phyloP scores from a whole-genome alignment of 305 asterid species.

The Rubia peregrina region DNA sequence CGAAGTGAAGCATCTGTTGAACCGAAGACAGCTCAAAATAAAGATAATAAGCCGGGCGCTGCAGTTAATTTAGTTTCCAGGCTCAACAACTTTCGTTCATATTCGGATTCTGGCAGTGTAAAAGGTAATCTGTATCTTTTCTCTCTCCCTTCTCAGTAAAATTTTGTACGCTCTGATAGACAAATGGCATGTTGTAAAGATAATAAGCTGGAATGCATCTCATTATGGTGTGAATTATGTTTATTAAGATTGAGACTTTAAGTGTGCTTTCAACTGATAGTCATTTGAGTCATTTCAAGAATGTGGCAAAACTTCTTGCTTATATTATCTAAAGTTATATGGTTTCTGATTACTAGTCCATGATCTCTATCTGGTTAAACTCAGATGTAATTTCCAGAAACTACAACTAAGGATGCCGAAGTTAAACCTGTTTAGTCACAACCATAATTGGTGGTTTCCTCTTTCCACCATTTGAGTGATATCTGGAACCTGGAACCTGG shows the following conservation, averaged over 20 bases:
- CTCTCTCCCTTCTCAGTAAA: background rate
- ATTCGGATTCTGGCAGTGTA: conserved; percentile 65
- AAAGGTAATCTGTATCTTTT: conserved; percentile 40
- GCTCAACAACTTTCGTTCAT: conserved; percentile 66
- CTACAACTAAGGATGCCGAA: background rate
- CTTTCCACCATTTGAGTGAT: background rate
- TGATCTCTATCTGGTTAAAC: background rate
- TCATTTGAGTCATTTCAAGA: background rate
- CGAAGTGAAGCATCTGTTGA: conserved; percentile 40
- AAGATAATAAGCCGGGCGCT: conserved; percentile 66
- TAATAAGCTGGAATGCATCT: conserved; percentile 4
- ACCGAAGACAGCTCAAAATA: conserved; percentile 40
- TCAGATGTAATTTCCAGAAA: background rate
- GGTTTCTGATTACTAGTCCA: background rate
- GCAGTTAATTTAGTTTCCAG: conserved; percentile 72
- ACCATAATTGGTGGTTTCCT: background rate
- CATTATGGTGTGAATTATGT: background rate
- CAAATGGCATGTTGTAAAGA: background rate
- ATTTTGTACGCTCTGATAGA: background rate
- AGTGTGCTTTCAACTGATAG: background rate
- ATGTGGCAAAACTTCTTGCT: background rate
- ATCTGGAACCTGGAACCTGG: background rate
- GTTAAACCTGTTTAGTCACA: background rate
- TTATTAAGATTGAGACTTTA: background rate
- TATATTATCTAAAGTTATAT: background rate